These are phyloP conservation scores for Fusarium chaquense DNA, from an alignment of 2,329 filamentous ascomycete species.

Conservation along the genomic window DNA sequence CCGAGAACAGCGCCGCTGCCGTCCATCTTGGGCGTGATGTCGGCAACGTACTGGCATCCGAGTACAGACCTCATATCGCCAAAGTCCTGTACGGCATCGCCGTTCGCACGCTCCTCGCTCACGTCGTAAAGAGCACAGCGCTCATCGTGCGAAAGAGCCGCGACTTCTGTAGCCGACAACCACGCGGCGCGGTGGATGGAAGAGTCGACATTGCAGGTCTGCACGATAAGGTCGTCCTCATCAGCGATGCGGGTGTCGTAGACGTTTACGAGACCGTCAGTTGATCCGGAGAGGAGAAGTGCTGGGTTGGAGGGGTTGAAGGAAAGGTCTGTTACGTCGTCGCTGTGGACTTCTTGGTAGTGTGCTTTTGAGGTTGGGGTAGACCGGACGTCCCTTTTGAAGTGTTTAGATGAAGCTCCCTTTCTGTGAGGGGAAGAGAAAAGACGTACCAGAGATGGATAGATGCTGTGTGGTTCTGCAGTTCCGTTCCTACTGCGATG, in stretches of 20 bases:
- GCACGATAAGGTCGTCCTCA: slow-evolving; percentile 81
- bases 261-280: slow-evolving; percentile 82
- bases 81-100: slow-evolving; percentile 67
- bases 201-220: slow-evolving; percentile 81
- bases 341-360: slow-evolving; percentile 75
- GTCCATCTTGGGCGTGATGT: slow-evolving; percentile 71
- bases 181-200: slow-evolving; percentile 82
- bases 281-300: slow-evolving; percentile 80
- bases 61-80: slow-evolving; percentile 77
- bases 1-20: slow-evolving; percentile 71
- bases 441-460: slow-evolving; percentile 70
- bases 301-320: slow-evolving; percentile 71
- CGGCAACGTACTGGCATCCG: slow-evolving; percentile 79
- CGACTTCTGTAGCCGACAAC: slow-evolving; percentile 72
- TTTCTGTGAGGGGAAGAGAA: not conserved
- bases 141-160: slow-evolving; percentile 82
- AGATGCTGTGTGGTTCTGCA: slow-evolving; percentile 71
- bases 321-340: slow-evolving; percentile 71
- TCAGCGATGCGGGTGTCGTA: slow-evolving; percentile 77
- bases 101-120: slow-evolving; percentile 71
- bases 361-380: slow-evolving; percentile 60
- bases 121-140: slow-evolving; percentile 79
- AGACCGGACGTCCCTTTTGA: slow-evolving; percentile 68
- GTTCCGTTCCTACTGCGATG: slow-evolving; percentile 79
- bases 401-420: not conserved